Evolutionary conservation across 2,329 filamentous ascomycete genomes (phyloP).

Genomic region (Talaromyces atroroseus): DNA sequence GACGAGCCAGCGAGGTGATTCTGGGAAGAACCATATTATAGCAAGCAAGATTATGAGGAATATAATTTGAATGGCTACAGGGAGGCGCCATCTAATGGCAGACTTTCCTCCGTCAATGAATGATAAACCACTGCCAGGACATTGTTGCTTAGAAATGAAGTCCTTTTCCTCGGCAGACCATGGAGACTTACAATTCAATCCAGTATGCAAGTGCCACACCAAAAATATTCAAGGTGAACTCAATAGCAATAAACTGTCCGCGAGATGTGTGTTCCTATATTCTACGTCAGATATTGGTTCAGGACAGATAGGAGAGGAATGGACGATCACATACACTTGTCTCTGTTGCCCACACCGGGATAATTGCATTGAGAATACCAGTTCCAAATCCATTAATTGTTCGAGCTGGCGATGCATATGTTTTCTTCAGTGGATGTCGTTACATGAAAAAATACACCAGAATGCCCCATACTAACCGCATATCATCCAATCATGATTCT

Average conservation of each 20-base stretch:
- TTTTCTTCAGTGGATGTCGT: too few relatives aligned
- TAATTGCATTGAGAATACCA: constrained; percentile 64
- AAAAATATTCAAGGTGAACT: constrained; percentile 69
- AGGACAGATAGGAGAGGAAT: neutral
- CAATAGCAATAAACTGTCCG: constrained; percentile 64
- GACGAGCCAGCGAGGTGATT: constrained; percentile 55
- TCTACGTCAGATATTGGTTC: neutral
- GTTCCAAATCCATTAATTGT: constrained; percentile 62
- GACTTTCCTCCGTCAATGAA: constrained; percentile 56
- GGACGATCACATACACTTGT: constrained; percentile 30
- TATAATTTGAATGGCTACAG: constrained; percentile 64
- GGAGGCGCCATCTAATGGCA: constrained; percentile 61
- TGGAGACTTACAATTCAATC: constrained; percentile 45
- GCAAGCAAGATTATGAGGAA: constrained; percentile 54
- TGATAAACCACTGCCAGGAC: constrained; percentile 47
- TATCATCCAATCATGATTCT: constrained; percentile 66
- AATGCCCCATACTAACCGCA: constrained; percentile 43
- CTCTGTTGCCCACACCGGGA: constrained; percentile 67
- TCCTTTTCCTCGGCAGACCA: neutral
- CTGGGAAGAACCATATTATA: constrained; percentile 62
- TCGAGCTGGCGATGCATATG: constrained; percentile 39
- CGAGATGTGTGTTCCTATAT: constrained; percentile 58
- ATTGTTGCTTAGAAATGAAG: constrained; percentile 12
- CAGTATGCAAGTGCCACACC: constrained; percentile 62
- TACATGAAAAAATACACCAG: neutral